A percentile compares a stretch with the other conserved stretches of the same genome.
Evolutionary conservation across 1,139 yeast genomes (phyloP).

Genomic region (Saccharomyces hybrid): DNA sequence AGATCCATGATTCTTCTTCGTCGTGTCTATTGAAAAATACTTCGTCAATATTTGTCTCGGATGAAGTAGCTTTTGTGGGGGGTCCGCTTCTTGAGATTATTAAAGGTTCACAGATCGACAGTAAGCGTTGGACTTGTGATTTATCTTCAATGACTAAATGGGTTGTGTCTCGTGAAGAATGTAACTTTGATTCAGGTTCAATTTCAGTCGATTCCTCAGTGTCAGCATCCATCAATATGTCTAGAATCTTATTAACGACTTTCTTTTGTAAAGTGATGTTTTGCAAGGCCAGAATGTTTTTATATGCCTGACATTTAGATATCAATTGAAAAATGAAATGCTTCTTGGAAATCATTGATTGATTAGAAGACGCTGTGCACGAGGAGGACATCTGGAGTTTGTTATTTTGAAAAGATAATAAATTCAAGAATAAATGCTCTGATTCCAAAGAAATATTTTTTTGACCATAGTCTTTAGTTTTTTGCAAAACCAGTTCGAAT

Average conservation of each 20-base stretch:
- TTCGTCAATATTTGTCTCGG: not conserved
- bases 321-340: conserved; percentile 12
- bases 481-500: conserved; percentile 50
- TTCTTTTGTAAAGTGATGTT: conserved; percentile 13
- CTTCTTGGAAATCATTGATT: conserved; percentile 3
- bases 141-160: not conserved
- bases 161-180: not conserved
- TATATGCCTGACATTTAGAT: conserved; percentile 20
- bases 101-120: conserved; percentile 21
- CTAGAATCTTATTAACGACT: conserved; percentile 15
- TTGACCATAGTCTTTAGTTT: conserved; percentile 34
- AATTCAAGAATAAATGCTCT: conserved; percentile 17
- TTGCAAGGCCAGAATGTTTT: conserved; percentile 18
- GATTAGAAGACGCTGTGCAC: not conserved
- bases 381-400: not conserved
- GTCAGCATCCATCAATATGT: conserved; percentile 7
- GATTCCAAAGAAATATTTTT: conserved; percentile 11
- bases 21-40: conserved; percentile 8
- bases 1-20: conserved; percentile 19
- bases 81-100: conserved; percentile 7
- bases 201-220: not conserved
- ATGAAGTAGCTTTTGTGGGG: not conserved
- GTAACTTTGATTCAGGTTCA: conserved; percentile 12
- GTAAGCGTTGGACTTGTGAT: conserved; percentile 16
- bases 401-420: conserved; percentile 15